Conservation (phyloP, 2,329 filamentous ascomycete species). For the Aspergillus carbonarius region DNA sequence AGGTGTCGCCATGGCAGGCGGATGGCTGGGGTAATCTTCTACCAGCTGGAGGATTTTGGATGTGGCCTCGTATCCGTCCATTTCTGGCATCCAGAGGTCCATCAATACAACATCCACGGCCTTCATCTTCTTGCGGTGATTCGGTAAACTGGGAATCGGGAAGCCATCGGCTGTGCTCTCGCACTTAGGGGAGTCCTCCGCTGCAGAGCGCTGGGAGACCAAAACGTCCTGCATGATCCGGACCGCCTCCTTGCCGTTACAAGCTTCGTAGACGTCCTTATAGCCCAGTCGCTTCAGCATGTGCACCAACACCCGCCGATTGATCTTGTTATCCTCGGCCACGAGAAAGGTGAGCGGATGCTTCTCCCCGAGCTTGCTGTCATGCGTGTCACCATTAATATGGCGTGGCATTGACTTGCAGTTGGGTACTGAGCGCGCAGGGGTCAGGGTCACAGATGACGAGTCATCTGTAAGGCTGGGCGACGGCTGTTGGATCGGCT, state of each 20-base stretch:
- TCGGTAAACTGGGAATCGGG: constrained; percentile 19
- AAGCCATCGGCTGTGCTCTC: constrained; percentile 11
- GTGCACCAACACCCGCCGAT: constrained; percentile 64
- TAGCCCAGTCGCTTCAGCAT: constrained; percentile 70
- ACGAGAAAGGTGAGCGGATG: constrained; percentile 67
- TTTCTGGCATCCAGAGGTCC: constrained; percentile 75
- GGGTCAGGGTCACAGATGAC: constrained; percentile 25
- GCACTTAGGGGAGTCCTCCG: constrained; percentile 10
- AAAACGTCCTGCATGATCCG: constrained; percentile 55
- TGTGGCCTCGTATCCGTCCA: constrained; percentile 71
- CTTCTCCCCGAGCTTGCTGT: constrained; percentile 58
- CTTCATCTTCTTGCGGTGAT: constrained; percentile 32
- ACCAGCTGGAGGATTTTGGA: constrained; percentile 59
- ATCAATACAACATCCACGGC: constrained; percentile 66
- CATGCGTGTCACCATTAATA: constrained; percentile 41
- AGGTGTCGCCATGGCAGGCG: constrained; percentile 12
- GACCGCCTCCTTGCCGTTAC: constrained; percentile 68
- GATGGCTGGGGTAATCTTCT: constrained; percentile 34
- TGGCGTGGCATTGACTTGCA: constrained; percentile 27
- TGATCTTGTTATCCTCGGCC: constrained; percentile 72
- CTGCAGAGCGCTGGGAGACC: constrained; percentile 20
- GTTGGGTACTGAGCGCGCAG: constrained; percentile 22
- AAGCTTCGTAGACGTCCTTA: constrained; percentile 61
- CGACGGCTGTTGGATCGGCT: constrained; percentile 30
- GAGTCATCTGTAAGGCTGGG: constrained; percentile 30